Evolutionary conservation across 2,329 filamentous ascomycete species (phyloP).

Genomic region (Byssochlamys sp.): DNA sequence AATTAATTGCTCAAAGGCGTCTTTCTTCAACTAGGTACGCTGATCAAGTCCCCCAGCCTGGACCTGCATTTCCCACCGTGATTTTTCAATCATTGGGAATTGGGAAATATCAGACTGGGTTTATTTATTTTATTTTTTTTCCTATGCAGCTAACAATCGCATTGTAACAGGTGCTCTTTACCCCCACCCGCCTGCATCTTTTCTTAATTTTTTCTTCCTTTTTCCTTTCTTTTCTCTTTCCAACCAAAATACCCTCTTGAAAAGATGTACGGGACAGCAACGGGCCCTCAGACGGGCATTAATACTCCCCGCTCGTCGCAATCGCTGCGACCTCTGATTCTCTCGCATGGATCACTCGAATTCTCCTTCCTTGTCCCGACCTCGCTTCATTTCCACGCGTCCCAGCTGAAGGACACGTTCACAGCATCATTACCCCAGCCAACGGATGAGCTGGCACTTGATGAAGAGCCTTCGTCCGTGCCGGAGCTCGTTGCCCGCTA

Average conservation of each 20-base stretch:
- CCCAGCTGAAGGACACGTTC: slow-evolving; percentile 87
- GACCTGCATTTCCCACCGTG: not conserved
- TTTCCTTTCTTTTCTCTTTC: not conserved
- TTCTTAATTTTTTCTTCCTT: not conserved
- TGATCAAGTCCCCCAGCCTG: not conserved
- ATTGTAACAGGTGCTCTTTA: not conserved
- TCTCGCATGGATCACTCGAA: slow-evolving; percentile 89
- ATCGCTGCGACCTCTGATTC: slow-evolving; percentile 80
- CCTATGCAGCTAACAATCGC: not conserved
- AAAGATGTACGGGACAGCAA: slow-evolving; percentile 74
- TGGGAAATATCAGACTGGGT: not conserved
- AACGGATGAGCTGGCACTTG: slow-evolving; percentile 92
- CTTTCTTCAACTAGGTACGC: not conserved
- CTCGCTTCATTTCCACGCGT: slow-evolving; percentile 88
- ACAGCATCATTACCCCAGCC: slow-evolving; percentile 72
- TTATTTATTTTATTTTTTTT: not conserved
- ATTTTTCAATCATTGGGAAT: not conserved
- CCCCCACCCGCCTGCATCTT: not conserved
- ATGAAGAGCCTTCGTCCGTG: slow-evolving; percentile 96
- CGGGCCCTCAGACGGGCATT: slow-evolving; percentile 85
- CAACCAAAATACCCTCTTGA: slow-evolving; percentile 1
- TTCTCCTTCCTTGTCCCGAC: slow-evolving; percentile 93
- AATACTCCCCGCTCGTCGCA: slow-evolving; percentile 90
- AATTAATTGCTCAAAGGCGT: not conserved
- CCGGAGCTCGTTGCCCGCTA: slow-evolving; percentile 87